Percentiles rank a stretch among this genome's conserved stretches.
These are phyloP conservation scores for Termitomyces sp. DNA, from an alignment of 768 basidiomycete species.

Conservation along the genomic window DNA sequence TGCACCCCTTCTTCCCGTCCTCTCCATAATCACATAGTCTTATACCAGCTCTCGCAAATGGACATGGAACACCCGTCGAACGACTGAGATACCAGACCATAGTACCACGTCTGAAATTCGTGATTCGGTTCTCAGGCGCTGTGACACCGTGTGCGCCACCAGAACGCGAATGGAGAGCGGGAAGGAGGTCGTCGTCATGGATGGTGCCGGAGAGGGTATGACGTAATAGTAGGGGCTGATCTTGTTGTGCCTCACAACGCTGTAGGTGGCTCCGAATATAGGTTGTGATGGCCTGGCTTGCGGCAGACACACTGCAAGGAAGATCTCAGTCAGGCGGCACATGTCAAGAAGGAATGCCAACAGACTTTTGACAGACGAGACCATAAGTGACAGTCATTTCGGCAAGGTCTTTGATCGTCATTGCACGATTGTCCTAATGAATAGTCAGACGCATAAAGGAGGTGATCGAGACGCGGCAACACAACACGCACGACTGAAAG, in stretches of 20 bases:
- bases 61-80: conserved; percentile 70
- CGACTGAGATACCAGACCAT: conserved; percentile 78
- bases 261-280: conserved; percentile 70
- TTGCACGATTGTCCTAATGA: conserved; percentile 67
- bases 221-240: conserved; percentile 67
- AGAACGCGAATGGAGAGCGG: conserved; percentile 62
- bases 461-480: conserved; percentile 14
- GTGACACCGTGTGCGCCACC: conserved; percentile 56
- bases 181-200: conserved; percentile 67
- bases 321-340: conserved; percentile 3
- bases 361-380: conserved; percentile 70
- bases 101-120: conserved; percentile 75
- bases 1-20: conserved; percentile 32
- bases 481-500: conserved; percentile 57
- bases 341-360: conserved; percentile 1
- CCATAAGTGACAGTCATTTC: conserved; percentile 62
- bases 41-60: conserved; percentile 70
- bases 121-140: conserved; percentile 39
- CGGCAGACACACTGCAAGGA: conserved; percentile 58
- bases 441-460: conserved; percentile 10
- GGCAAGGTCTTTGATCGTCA: conserved; percentile 83
- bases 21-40: conserved; percentile 62
- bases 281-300: conserved; percentile 79
- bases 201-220: conserved; percentile 68
- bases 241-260: conserved; percentile 65